Evolutionary conservation across 192 early-diverging fungal species (phyloP), one percentile per base, ranked within the genome.

Genomic region (Backusella parvicylindrica): DNA sequence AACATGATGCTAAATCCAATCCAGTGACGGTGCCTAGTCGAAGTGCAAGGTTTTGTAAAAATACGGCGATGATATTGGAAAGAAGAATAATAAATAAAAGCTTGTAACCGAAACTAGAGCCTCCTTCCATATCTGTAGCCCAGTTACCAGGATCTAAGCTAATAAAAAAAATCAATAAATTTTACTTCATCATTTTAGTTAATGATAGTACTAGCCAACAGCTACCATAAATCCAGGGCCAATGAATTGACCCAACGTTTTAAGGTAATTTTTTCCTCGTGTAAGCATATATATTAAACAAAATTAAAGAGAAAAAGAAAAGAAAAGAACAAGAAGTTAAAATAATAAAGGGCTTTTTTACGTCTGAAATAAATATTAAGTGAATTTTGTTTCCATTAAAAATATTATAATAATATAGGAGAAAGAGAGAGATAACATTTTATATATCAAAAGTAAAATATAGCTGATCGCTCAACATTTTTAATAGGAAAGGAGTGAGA

Each of bases 101-200:
- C 26, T 83, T 82, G 73, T 95, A 95, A 9, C 90, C 90, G 75
- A 87, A 95, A 49, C 86, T 76, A 33, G 91, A 91, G 15, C 94
- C 94, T 67, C 91, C 94, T 47, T 88, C 83, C 16, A 93, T 84
- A 81, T 94, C 92, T 15, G 92, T 93, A 2, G 93, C 93, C 93
- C 93, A 95, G 83, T 95, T 95, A 47, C 94, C 94, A 32, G 94
- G 94, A 84, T 95, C 94, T 78, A 91, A n/a, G 40, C 77, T 78
- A 56, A 28, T 18, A 32, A 26, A 53, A 43, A 37, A 23, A n/a
- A 23, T 35, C 3, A 31, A 50, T 38, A 69, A 70, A 9, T 26
- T 60, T 21, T 32, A 32, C 18, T 36, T 21, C n/a, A 6, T 41
- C 6, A 15, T 30, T 30, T 26, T 26, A 21, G 3, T 68, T 38